Evolutionary conservation across 331 rosid species (phyloP).

Genomic region (Erythrophleum ivorense): DNA sequence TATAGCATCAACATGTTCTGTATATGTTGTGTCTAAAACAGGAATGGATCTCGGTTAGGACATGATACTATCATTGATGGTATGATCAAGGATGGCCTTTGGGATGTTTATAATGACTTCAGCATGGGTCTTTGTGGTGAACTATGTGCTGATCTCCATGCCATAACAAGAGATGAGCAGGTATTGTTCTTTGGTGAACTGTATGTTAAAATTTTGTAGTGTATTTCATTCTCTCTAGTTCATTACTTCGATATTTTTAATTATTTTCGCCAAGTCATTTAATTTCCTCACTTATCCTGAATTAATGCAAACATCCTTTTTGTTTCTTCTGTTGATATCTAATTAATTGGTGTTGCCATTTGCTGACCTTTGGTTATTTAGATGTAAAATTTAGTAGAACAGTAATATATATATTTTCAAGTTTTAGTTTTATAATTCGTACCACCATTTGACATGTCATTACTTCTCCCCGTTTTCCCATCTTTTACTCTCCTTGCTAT

Average conservation of each 20-base stretch:
- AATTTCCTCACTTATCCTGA: slow-evolving; percentile 5
- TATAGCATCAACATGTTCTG: not conserved
- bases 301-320: not conserved
- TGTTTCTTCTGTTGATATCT: slow-evolving; percentile 5
- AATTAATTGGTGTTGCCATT: not conserved
- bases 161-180: slow-evolving; percentile 84
- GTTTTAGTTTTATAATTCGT: slow-evolving; percentile 14
- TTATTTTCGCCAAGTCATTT: not conserved
- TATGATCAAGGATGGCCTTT: slow-evolving; percentile 93
- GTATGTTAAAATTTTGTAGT: slow-evolving; percentile 13
- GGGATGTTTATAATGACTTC: slow-evolving; percentile 94
- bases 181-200: slow-evolving; percentile 48
- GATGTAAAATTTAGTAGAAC: not conserved
- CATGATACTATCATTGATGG: slow-evolving; percentile 84
- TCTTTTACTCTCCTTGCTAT: slow-evolving; percentile 26
- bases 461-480: not conserved
- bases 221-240: slow-evolving; percentile 7
- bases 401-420: not conserved
- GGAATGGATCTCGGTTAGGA: slow-evolving; percentile 90
- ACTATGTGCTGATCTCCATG: slow-evolving; percentile 74
- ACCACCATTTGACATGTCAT: slow-evolving; percentile 18
- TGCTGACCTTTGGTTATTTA: not conserved
- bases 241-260: not conserved
- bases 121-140: slow-evolving; percentile 94
- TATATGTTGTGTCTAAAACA: slow-evolving; percentile 45